Base-by-base conservation (phyloP, 164 flowering plant genomes). In the Sedum album region DNA sequence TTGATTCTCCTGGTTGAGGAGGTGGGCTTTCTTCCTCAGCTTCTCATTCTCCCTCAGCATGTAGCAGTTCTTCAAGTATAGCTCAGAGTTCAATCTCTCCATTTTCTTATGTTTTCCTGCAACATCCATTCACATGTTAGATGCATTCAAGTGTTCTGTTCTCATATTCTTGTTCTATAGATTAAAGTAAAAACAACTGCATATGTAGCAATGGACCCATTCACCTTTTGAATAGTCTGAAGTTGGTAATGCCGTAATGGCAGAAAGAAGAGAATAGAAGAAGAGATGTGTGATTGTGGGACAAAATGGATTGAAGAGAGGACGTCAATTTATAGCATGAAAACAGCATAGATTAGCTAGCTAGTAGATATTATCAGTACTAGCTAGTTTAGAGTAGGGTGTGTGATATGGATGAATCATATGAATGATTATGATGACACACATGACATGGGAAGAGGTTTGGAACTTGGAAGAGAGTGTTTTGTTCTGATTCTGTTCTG, bases 61-160 rank as follows among this genome's bases (percentile, higher is more conserved):
- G 72, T 79, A 73, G 53, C 77, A 83, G 80, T 82, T 85, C 74
- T 85, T 79, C 80, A 77, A 31, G 72, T 78, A 82, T 66, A 85
- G 75, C 76, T 85, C 71, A 44, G 84, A 72, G 76, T 87, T 87
- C 51, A 78, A 53, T 75, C 80, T 79, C 60, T 86, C 91, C 91
- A 86, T 83, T 44, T 0, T 44, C 15, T 17, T 44, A 13, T 15
- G 48, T 5, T 44, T 11, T 18, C 62, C 62, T 57, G 62, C 62
- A 57, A 55, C 61, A 44, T 44, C 17, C 48, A 44, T 13, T 49
- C 21, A 4, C 23, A 11, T 44, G 25, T n/a, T 13, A 44, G 18
- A 3, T 3, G 5, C 3, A 35, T 3, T 35, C 38, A 35, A 3
- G 38, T 35, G 3, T 35, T 35, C 38, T 35, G 38, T 8, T 14